Evolutionary conservation across 2,329 filamentous ascomycete genomes (phyloP).

Genomic region (Pseudogymnoascus sp.): DNA sequence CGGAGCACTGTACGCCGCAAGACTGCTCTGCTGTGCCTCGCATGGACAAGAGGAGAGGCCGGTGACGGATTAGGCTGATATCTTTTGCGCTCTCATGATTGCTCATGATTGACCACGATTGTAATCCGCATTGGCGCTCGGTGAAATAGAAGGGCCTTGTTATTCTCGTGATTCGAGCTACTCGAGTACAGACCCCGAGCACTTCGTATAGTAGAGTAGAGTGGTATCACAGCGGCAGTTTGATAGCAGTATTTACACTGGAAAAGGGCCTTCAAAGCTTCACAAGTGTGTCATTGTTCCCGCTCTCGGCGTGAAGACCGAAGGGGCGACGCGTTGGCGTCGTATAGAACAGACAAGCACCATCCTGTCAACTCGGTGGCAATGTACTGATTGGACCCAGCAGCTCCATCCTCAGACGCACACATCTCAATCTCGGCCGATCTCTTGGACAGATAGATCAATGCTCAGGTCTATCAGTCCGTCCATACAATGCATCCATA

Average conservation of each 20-base stretch:
- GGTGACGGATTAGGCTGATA: conserved; percentile 1
- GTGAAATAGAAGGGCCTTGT: conserved; percentile 6
- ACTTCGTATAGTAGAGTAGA: background rate
- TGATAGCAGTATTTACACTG: background rate
- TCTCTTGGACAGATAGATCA: background rate
- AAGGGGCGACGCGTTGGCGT: background rate
- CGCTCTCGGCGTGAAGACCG: background rate
- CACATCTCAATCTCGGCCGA: background rate
- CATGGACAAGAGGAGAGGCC: background rate
- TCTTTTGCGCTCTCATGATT: background rate
- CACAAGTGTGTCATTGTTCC: background rate
- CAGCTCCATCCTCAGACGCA: background rate
- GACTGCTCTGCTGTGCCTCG: background rate
- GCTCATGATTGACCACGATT: background rate
- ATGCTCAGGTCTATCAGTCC: background rate
- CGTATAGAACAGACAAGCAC: background rate
- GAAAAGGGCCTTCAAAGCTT: conserved; percentile 6
- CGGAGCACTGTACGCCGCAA: background rate
- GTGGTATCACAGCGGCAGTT: conserved; percentile 2
- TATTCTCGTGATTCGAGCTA: background rate
- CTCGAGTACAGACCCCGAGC: background rate
- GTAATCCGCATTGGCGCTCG: background rate
- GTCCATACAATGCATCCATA: conserved; percentile 1
- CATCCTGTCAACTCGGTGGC: background rate
- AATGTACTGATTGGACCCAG: background rate